Evolutionary conservation across 495 filamentous ascomycete genomes (phyloP), one percentile per base, ranked within the genome.

Genomic region (Entonaema liquescens): DNA sequence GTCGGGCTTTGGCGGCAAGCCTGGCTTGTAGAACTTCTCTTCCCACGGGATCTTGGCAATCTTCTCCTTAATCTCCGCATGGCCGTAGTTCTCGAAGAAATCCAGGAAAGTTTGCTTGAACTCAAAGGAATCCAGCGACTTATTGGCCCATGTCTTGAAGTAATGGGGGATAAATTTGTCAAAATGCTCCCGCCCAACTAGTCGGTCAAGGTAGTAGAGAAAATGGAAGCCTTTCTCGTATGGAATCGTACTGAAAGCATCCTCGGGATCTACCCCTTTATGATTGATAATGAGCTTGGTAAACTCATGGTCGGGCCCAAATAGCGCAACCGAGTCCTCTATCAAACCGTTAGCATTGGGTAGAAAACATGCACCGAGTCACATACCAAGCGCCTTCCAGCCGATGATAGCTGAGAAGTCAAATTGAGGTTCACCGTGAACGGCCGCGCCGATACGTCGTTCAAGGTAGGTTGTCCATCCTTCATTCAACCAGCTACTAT

Each of bases 381-480:
- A 74, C 80, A 71, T 77, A 85, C 85, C 81, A 26, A 90, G 80
- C 0, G 84, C 78, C 64, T 86, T 90, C 89, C 89, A 93, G 21
- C 91, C 91, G 68, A 97, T 95, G 62, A 99, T 95, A 64, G 95
- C 89, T 5, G 92, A 95, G 78, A 99, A 98, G 79, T 97, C 90
- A 65, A 95, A 91, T 71, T 96, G 88, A 2, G 92, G 78, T 67
- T 95, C 90, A 29, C 93, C 92, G 58, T 97, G 93, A 35, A 92
- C 76, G 13, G 81, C 80, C 2, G 87, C 88, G 59, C 85, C 79
- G 62, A 93, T 90, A 47, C 95, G 86, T 54, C 95, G 87, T 79
- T 99, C 95, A 7, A 98, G 87, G 76, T 98, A 97, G 7, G 89
- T 91, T 2, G 94, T 97, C 95, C 95, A 98, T 33, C 94, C 94